Base-by-base conservation (phyloP, 192 early-diverging fungal genomes). In the Coemansia sp. region DNA sequence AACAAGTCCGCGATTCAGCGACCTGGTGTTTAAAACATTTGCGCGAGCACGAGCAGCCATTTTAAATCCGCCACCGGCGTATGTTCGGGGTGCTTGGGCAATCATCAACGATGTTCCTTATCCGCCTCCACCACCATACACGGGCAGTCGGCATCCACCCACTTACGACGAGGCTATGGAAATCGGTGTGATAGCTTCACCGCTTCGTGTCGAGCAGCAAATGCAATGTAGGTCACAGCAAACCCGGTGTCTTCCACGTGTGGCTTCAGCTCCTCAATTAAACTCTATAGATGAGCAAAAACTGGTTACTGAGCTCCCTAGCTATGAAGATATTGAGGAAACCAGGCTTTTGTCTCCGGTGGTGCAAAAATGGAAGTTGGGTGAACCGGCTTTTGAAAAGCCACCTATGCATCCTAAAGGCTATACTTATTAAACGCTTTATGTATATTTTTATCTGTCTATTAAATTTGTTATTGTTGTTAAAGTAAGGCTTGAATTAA, bases 41-140 rank as follows among this genome's bases (percentile, higher is more conserved):
- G 55, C 63, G 9, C 62, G 73, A 33, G 73, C 63, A 16, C 56
- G 40, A 18, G 70, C 57, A 0, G 59, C 50, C 15, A 57, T 70
- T 20, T 46, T 53, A 13, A 46, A 47, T 11, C 13, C 51, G n/a
- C 73, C 67, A 31, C 73, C 71, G 2, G 14, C 18, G 14, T 77
- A 77, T 46, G 50, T 42, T 15, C 67, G 73, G 40, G 67, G 73
- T 10, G 73, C 73, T 16, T 77, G 73, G 73, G 57, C 63, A 12
- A 77, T 70, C 23, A 77, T 77, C 53, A 77, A 59, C 56, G 73
- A 77, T 26, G 63, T 77, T 18, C 73, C 73, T n/a, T 77, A 59
- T 37, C 73, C 73, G 20, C 59, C 66, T 19, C 73, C 73, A 13
- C 73, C 73, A 36, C 73, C 73, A 0, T 76, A 76, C 23, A 67